Percentiles rank a stretch among this genome's conserved stretches.
These are phyloP conservation scores for Penicillium pancosmium DNA, from an alignment of 495 filamentous ascomycete species.

Conservation along the genomic window DNA sequence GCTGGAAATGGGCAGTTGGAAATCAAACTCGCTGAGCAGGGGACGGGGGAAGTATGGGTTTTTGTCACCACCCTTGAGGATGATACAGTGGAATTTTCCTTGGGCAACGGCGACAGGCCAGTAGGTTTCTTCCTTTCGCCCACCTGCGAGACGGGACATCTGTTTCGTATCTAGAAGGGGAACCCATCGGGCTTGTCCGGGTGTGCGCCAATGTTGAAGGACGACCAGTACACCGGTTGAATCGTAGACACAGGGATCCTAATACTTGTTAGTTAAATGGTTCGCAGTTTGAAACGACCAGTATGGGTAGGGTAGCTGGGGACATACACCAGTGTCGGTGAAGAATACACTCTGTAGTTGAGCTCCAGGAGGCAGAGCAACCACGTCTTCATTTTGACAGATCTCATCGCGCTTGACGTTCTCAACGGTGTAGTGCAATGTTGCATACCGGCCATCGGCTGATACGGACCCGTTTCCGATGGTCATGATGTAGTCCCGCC, in stretches of 20 bases:
- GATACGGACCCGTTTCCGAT: constrained; percentile 89
- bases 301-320: neutral
- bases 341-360: constrained; percentile 85
- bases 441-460: constrained; percentile 68
- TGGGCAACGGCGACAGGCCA: constrained; percentile 95
- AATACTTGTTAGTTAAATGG: constrained; percentile 20
- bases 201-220: constrained; percentile 85
- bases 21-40: constrained; percentile 90
- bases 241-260: constrained; percentile 95
- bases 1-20: constrained; percentile 76
- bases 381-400: constrained; percentile 87
- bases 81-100: constrained; percentile 96
- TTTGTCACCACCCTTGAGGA: constrained; percentile 91
- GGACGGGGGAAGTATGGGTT: constrained; percentile 95
- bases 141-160: constrained; percentile 76
- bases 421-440: constrained; percentile 83
- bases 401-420: constrained; percentile 93
- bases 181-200: constrained; percentile 85
- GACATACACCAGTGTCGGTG: constrained; percentile 76
- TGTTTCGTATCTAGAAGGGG: constrained; percentile 87
- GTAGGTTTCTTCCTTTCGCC: constrained; percentile 85
- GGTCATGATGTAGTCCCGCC: constrained; percentile 90
- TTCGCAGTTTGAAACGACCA: neutral
- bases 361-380: constrained; percentile 75
- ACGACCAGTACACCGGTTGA: constrained; percentile 83